Base-by-base conservation (phyloP, 352 stramenopile species). In the Thalassiosira mediterranea region DNA sequence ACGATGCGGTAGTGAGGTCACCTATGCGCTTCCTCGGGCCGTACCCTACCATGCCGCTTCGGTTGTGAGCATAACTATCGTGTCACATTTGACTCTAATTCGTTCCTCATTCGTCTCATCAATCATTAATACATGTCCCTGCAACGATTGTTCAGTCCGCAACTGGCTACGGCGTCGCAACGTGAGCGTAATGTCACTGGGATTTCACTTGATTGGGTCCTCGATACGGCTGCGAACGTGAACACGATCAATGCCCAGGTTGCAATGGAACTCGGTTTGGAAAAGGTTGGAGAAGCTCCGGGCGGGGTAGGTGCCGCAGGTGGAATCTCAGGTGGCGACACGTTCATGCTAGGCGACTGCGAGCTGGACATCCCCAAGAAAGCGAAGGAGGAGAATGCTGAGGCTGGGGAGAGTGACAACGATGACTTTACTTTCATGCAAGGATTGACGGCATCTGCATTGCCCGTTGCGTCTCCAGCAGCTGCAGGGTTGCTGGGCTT, bases 181-280 rank as follows among this genome's bases (percentile, higher is more conserved):
- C 65, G 73, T 10, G 51, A 67, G 42, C 63, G 57, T 10, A 88
- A 89, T 65, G 53, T 81, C 0, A 85, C 79, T 0, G 85, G 85
- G 1, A 64, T 91, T 13, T 70, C 38, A 38, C 67, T 91, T 47
- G 85, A 91, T 71, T 91, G 88, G 69, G 61, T 90, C 0, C 40
- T 91, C 0, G 85, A 89, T 64, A 91, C 85, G n/a, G 85, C 79
- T 5, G 79, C 85, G 10, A 91, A 91, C 57, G 77, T 67, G 2
- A 91, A 91, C 52, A 89, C 82, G 1, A 82, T 91, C 23, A 85
- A 89, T 64, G 47, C 31, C 31, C 82, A 87, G 64, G 79, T 91
- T 11, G 81, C 76, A 3, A 32, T 58, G 26, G 81, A 89, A 58
- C 73, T 91, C 38, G 8, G 63, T 8, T 64, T 91, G 23, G 58